Percentiles rank a stretch among this genome's conserved stretches.
phyloP scores from a whole-genome alignment of 257 asterid genomes.

The Cinchona pubescens region DNA sequence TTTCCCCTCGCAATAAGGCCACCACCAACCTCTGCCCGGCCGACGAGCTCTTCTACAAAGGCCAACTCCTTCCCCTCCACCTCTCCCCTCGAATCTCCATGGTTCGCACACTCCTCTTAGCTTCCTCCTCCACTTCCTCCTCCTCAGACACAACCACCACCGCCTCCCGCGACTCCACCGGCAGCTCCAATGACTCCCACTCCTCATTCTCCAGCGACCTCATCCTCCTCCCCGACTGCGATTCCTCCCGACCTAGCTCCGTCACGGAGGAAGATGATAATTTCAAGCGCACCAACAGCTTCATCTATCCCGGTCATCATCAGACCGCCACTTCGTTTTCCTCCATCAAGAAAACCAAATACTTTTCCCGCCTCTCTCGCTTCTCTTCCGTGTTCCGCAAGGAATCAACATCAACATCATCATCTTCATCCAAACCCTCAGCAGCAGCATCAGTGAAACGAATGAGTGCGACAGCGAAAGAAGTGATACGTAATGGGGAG shows the following conservation, averaged over 20 bases:
- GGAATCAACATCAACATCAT: too few species aligned
- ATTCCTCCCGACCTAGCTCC: conserved; percentile 74
- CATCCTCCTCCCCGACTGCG: conserved; percentile 46
- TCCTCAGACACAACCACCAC: conserved; percentile 77
- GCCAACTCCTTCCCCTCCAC: conserved; percentile 86
- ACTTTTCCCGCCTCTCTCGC: conserved; percentile 60
- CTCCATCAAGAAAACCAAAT: conserved; percentile 30
- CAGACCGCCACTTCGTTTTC: too few species aligned
- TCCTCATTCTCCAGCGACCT: conserved; percentile 41
- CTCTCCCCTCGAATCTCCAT: conserved; percentile 75
- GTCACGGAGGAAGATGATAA: conserved; percentile 62
- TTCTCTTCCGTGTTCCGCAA: conserved; percentile 78
- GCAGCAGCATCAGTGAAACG: conserved; percentile 42
- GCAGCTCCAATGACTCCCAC: conserved; percentile 55
- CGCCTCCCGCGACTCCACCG: conserved; percentile 68
- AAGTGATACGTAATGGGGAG: conserved; percentile 61
- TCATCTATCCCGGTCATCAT: background rate
- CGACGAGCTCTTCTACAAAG: conserved; percentile 93
- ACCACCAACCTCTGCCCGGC: conserved; percentile 74
- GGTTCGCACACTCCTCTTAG: conserved; percentile 68
- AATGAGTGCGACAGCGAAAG: conserved; percentile 60
- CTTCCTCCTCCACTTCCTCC: conserved; percentile 72
- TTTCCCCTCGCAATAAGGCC: conserved; percentile 57
- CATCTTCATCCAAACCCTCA: background rate
- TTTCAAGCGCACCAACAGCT: conserved; percentile 39